phyloP scores from a whole-genome alignment of 345 rosid genomes.

The Eucalyptus sideroxylon region DNA sequence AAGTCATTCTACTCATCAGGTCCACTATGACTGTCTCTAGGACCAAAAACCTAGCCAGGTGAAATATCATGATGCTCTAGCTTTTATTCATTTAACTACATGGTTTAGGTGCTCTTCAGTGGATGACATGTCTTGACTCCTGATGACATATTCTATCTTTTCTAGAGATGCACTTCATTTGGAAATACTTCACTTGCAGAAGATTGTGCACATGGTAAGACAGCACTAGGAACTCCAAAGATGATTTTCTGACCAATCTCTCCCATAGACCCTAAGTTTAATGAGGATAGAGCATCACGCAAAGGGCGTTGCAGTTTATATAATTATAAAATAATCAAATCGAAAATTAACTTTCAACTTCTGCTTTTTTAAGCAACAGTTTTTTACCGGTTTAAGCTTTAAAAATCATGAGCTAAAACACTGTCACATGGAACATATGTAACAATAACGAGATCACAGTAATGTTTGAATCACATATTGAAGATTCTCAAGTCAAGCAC shows the following conservation, averaged over 20 bases:
- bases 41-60: neutral
- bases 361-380: neutral
- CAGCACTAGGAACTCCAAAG: neutral
- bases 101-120: neutral
- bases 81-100: neutral
- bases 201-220: neutral
- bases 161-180: neutral
- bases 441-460: neutral
- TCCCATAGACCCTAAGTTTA: neutral
- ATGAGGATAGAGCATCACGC: neutral
- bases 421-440: neutral
- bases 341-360: neutral
- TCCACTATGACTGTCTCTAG: neutral
- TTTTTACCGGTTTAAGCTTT: neutral
- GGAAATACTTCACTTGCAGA: neutral
- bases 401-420: neutral
- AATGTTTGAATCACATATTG: neutral
- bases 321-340: neutral
- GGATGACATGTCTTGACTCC: neutral
- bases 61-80: neutral
- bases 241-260: neutral
- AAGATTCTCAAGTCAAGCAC: neutral
- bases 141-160: neutral
- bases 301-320: neutral
- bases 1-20: neutral